Evolutionary conservation across 202 grass and related monocot species (phyloP), one percentile per base, ranked within the genome.

Genomic region (Digitaria exilis): DNA sequence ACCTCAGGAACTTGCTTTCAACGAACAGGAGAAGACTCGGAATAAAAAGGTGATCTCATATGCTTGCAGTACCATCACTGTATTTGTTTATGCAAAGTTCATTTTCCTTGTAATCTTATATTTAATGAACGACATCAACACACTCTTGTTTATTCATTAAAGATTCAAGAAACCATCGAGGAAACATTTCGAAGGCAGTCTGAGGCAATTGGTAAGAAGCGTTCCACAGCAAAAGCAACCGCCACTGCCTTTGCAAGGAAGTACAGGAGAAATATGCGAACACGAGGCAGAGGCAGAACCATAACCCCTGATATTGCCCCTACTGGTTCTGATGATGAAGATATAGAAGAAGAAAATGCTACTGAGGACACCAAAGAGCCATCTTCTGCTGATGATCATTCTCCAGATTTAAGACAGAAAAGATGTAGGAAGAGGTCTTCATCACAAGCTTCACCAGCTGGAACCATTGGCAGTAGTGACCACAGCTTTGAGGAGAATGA

Each of bases 141-240:
- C 1, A 15, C 56, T 7, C 25, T 39, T 24, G 19, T 75, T 48
- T 70, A 65, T 76, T 73, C 44, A 62, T 85, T 63, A 42, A 77
- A 99, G 96, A 99, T 99, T 49, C 96, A 99, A 96, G 96, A 81
- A 89, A 92, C 81, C 42, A 99, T 99, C 45, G 89, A 92, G 58
- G 91, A 96, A 82, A 99, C 91, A 51, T 82, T 86, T 71, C 89
- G 87, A 77, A 88, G 86, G 66, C 96, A 99, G 71, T 45, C 91
- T 17, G 93, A 99, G 66, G 96, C 91, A 43, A 64, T 96, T 51
- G 87, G 89, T 74, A 96, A 91, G 91, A 96, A 87, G 69, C 89
- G 90, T 77, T 69, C 80, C 30, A 77, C 67, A 4, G 59, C 90
- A 88, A 89, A 91, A 87, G 79, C 80, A 72, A 82, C 90, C 50